Evolutionary conservation across 345 rosid species (phyloP).

Genomic region (Dipteronia sinensis): DNA sequence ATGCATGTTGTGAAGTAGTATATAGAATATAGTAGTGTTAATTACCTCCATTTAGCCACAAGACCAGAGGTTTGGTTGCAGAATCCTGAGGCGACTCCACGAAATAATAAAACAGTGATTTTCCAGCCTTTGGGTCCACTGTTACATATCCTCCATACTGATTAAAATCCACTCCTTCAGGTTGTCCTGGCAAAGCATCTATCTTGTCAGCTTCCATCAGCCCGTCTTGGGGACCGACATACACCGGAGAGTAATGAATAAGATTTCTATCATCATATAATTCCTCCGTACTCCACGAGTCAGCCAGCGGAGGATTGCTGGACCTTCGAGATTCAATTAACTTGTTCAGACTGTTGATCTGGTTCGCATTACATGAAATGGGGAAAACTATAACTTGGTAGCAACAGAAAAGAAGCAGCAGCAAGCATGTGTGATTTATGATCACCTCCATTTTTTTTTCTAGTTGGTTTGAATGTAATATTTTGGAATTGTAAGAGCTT

Average conservation of each 20-base stretch:
- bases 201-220: slow-evolving; percentile 33
- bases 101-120: slow-evolving; percentile 43
- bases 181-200: slow-evolving; percentile 37
- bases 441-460: slow-evolving; percentile 8
- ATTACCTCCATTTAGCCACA: slow-evolving; percentile 30
- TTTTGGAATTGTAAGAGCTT: background rate
- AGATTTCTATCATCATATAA: background rate
- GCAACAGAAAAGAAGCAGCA: slow-evolving; percentile 27
- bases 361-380: slow-evolving; percentile 35
- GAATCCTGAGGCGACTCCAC: slow-evolving; percentile 40
- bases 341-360: slow-evolving; percentile 28
- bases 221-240: slow-evolving; percentile 33
- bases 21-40: background rate
- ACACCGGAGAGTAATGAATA: slow-evolving; percentile 6
- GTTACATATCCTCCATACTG: slow-evolving; percentile 44
- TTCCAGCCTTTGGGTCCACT: slow-evolving; percentile 33
- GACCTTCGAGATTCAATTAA: slow-evolving; percentile 34
- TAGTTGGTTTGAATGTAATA: background rate
- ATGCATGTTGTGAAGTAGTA: background rate
- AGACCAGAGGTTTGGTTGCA: slow-evolving; percentile 42
- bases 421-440: background rate
- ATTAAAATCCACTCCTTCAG: slow-evolving; percentile 37
- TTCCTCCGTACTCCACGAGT: slow-evolving; percentile 16
- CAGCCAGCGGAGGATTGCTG: slow-evolving; percentile 21
- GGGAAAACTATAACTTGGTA: slow-evolving; percentile 16